Evolutionary conservation across 768 basidiomycete genomes (phyloP).

Genomic region (Russula sp.): DNA sequence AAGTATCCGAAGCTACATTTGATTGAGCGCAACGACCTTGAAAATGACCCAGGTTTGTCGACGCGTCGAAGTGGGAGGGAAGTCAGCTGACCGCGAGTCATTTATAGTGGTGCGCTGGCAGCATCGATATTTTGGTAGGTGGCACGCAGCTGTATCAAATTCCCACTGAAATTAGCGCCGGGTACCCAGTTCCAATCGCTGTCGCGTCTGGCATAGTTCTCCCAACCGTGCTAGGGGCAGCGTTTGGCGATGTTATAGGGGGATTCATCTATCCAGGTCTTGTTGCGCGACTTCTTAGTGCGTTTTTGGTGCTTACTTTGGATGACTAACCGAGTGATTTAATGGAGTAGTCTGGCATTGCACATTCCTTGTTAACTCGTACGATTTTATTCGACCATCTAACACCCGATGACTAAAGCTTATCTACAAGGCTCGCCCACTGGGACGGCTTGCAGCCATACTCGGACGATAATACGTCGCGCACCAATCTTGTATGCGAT

Average conservation of each 20-base stretch:
- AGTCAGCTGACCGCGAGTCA: conserved; percentile 7
- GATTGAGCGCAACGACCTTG: conserved; percentile 67
- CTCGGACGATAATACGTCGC: conserved; percentile 74
- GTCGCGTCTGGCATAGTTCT: conserved; percentile 56
- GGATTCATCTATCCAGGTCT: conserved; percentile 71
- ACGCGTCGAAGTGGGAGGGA: background rate
- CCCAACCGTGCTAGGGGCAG: conserved; percentile 52
- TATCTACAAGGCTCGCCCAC: conserved; percentile 57
- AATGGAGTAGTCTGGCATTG: conserved; percentile 62
- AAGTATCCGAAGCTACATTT: conserved; percentile 57
- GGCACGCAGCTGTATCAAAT: background rate
- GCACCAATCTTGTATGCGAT: conserved; percentile 61
- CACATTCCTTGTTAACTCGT: conserved; percentile 72
- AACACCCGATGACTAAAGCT: background rate
- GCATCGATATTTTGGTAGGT: conserved; percentile 61
- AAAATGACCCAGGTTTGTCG: conserved; percentile 59
- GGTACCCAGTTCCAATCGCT: conserved; percentile 53
- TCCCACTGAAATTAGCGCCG: background rate
- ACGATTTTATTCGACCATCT: conserved; percentile 31
- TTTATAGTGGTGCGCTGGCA: conserved; percentile 64
- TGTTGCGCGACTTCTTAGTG: conserved; percentile 58
- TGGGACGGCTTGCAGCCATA: conserved; percentile 81
- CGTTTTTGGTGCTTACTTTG: conserved; percentile 31
- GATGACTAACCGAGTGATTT: background rate
- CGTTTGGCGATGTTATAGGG: conserved; percentile 64